Evolutionary conservation across 352 stramenopile genomes (phyloP).

Genomic region (Pythium plurisporium): DNA sequence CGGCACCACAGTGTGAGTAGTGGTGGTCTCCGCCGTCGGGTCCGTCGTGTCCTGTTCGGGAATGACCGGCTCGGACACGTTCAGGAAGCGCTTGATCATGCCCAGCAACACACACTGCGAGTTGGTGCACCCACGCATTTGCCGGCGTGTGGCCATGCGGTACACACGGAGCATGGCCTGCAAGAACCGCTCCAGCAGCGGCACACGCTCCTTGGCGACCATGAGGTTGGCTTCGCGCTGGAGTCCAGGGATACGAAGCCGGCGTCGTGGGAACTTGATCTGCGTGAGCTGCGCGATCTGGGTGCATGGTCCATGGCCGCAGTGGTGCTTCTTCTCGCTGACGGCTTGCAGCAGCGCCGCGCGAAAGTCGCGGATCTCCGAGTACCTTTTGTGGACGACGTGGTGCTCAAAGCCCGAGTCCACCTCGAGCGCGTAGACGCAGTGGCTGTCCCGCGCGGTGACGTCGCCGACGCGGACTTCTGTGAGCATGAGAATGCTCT

Average conservation of each 20-base stretch:
- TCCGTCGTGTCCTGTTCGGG: not conserved
- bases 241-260: constrained; percentile 10
- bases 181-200: constrained; percentile 48
- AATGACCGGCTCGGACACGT: constrained; percentile 7
- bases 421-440: constrained; percentile 56
- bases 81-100: constrained; percentile 50
- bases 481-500: constrained; percentile 19
- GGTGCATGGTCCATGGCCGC: constrained; percentile 38
- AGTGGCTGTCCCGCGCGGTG: constrained; percentile 32
- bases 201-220: constrained; percentile 32
- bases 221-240: constrained; percentile 22
- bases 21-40: too few relatives aligned
- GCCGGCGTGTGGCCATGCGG: constrained; percentile 37
- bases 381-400: constrained; percentile 63
- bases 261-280: constrained; percentile 58
- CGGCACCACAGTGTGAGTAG: too few relatives aligned
- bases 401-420: constrained; percentile 40
- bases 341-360: constrained; percentile 33
- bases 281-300: constrained; percentile 34
- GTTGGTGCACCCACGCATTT: constrained; percentile 58
- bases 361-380: constrained; percentile 63
- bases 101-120: constrained; percentile 38
- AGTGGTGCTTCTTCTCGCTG: constrained; percentile 20
- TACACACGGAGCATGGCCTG: constrained; percentile 52
- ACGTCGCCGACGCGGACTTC: constrained; percentile 45